A percentile compares a stretch with the other conserved stretches of the same genome.
Conservation (phyloP, 495 filamentous ascomycete species). For the Penicillium antarcticum region DNA sequence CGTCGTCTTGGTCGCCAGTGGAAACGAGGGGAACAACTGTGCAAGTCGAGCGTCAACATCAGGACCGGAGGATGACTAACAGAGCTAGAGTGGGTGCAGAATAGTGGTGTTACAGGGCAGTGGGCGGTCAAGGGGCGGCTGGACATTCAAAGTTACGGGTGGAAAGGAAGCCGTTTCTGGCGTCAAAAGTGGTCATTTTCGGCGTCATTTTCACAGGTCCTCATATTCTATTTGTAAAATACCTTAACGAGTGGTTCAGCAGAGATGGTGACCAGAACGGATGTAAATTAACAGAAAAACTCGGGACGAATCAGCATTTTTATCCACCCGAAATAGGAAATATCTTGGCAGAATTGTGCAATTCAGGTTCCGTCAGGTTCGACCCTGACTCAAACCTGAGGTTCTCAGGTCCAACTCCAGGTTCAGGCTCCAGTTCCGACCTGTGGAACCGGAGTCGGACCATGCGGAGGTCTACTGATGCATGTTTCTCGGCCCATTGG, state of each 20-base stretch:
- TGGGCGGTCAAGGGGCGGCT: slow-evolving; percentile 7
- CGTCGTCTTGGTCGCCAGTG: slow-evolving; percentile 7
- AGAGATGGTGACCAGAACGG: no score
- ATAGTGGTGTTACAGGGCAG: slow-evolving; percentile 7
- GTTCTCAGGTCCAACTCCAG: no score
- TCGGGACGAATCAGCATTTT: no score
- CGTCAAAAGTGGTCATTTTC: slow-evolving; percentile 21
- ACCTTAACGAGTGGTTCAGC: no score
- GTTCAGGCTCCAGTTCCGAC: no score
- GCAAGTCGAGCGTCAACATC: slow-evolving; percentile 9
- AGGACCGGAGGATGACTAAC: slow-evolving; percentile 7
- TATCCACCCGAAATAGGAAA: no score
- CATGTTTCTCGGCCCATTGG: slow-evolving; percentile 9
- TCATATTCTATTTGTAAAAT: slow-evolving; percentile 20
- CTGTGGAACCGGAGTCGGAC: no score
- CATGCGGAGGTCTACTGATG: no score
- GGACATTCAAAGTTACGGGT: slow-evolving; percentile 9
- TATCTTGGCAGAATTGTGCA: no score
- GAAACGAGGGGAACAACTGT: slow-evolving; percentile 4
- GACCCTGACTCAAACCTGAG: no score
- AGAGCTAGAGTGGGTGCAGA: slow-evolving; percentile 3
- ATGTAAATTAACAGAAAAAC: no score
- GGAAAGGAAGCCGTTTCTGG: slow-evolving; percentile 13
- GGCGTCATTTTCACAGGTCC: slow-evolving; percentile 21
- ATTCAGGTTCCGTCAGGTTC: no score